A percentile compares a stretch with the other conserved stretches of the same genome.
phyloP scores from a whole-genome alignment of 768 basidiomycete species.

The Rossbeevera mucosa region DNA sequence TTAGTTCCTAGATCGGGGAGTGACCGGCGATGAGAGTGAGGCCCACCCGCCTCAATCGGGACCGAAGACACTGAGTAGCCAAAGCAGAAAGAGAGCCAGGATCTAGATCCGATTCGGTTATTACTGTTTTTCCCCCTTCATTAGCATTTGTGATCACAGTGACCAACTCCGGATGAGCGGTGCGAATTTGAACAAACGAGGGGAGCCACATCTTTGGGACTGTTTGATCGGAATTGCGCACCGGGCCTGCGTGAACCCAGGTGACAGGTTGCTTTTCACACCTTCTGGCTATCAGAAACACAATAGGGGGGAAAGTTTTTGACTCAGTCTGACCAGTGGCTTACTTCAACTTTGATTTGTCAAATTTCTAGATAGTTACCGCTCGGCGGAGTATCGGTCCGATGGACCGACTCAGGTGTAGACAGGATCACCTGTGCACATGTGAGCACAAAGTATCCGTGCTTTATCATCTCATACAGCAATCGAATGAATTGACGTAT shows the following conservation, averaged over 20 bases:
- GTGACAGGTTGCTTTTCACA: not conserved
- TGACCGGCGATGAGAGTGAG: not conserved
- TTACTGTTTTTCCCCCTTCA: not conserved
- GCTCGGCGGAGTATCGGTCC: not conserved
- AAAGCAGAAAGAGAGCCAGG: not conserved
- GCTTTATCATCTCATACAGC: not conserved
- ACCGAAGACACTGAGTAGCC: not conserved
- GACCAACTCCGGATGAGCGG: not conserved
- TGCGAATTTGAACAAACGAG: not conserved
- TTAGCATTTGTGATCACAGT: not conserved
- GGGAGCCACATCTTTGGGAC: not conserved
- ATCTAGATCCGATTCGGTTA: conserved; percentile 5
- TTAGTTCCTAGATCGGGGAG: not conserved
- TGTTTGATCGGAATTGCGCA: not conserved
- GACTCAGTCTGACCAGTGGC: not conserved
- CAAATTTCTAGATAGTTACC: not conserved
- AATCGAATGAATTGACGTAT: not conserved
- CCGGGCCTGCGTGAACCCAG: not conserved
- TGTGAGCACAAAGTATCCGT: not conserved
- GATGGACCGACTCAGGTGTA: not conserved
- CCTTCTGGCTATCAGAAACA: not conserved
- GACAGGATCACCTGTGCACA: not conserved
- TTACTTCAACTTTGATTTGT: not conserved
- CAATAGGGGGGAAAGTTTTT: not conserved
- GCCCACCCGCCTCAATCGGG: not conserved